Conservation (phyloP, 2,329 filamentous ascomycete genomes). For the Aotearoamyces nothofagi region DNA sequence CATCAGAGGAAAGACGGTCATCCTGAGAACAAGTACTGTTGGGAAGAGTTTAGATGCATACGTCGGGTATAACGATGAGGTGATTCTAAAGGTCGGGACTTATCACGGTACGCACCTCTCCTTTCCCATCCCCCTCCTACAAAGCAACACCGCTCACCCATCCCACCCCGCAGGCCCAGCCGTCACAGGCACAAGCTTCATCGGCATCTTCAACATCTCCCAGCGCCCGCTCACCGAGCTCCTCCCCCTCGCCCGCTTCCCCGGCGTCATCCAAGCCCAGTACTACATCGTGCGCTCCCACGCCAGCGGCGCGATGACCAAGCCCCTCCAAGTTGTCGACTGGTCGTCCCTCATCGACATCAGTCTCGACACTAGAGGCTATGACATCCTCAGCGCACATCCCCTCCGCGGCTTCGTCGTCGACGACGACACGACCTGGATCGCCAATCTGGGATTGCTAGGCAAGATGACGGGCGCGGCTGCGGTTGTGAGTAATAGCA, state of each 20-base stretch:
- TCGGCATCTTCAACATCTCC: constrained; percentile 76
- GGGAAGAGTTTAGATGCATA: constrained; percentile 65
- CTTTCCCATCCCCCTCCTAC: too few species aligned
- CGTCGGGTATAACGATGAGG: constrained; percentile 55
- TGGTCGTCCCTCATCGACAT: constrained; percentile 40
- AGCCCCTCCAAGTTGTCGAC: constrained; percentile 28
- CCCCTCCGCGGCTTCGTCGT: constrained; percentile 43
- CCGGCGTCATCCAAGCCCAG: constrained; percentile 42
- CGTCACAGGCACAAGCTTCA: constrained; percentile 55
- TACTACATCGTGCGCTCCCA: constrained; percentile 65
- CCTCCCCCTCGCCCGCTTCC: constrained; percentile 55
- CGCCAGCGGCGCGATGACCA: constrained; percentile 44
- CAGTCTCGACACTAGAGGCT: constrained; percentile 48
- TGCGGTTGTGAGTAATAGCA: constrained; percentile 50
- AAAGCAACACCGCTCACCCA: too few species aligned
- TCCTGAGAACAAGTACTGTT: constrained; percentile 62
- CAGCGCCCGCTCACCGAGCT: constrained; percentile 48
- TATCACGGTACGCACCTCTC: constrained; percentile 62
- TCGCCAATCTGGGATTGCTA: constrained; percentile 63
- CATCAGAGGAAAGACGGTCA: constrained; percentile 56
- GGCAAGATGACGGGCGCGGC: constrained; percentile 85
- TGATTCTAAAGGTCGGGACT: constrained; percentile 62
- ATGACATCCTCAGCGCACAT: constrained; percentile 70
- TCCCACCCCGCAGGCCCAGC: too few species aligned
- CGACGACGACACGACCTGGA: constrained; percentile 24